These are phyloP conservation scores for Ramaria rubella DNA, from an alignment of 768 basidiomycete species.

Conservation along the genomic window DNA sequence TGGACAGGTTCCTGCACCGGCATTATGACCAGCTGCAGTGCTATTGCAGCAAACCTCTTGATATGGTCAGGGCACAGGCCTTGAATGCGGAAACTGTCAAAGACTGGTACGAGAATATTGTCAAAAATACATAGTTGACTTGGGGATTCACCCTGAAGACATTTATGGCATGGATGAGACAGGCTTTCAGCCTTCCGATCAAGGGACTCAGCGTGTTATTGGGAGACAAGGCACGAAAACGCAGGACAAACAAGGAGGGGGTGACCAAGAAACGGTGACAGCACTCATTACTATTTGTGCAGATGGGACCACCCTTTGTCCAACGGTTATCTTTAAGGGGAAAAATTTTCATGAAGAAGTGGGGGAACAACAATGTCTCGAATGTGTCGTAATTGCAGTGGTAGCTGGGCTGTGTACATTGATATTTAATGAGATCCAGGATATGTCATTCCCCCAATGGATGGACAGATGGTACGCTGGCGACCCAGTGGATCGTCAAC, in stretches of 20 bases:
- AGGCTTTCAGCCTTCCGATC: background rate
- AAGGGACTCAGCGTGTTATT: background rate
- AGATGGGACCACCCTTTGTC: conserved; percentile 32
- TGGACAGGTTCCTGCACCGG: conserved; percentile 5
- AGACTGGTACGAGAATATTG: background rate
- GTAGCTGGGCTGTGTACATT: background rate
- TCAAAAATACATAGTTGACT: background rate
- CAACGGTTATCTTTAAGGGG: conserved; percentile 37
- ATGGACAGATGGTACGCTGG: conserved; percentile 34
- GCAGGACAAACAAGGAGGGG: conserved; percentile 31
- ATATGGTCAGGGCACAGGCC: conserved; percentile 1
- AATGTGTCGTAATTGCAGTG: conserved; percentile 31
- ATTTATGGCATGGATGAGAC: conserved; percentile 12
- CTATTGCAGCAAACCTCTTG: conserved; percentile 1
- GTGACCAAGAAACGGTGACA: conserved; percentile 34
- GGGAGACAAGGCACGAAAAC: conserved; percentile 10
- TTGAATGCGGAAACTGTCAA: background rate
- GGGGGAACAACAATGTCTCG: conserved; percentile 35
- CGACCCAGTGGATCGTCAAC: conserved; percentile 31
- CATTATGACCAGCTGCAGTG: conserved; percentile 1
- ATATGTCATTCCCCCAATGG: conserved; percentile 30
- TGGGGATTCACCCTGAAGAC: background rate
- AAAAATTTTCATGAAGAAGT: conserved; percentile 28
- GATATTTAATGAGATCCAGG: conserved; percentile 17
- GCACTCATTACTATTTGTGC: conserved; percentile 38